Percentiles rank a stretch among this genome's conserved stretches.
Conservation (phyloP, 2,329 filamentous ascomycete species). For the Nothopassalora personata region DNA sequence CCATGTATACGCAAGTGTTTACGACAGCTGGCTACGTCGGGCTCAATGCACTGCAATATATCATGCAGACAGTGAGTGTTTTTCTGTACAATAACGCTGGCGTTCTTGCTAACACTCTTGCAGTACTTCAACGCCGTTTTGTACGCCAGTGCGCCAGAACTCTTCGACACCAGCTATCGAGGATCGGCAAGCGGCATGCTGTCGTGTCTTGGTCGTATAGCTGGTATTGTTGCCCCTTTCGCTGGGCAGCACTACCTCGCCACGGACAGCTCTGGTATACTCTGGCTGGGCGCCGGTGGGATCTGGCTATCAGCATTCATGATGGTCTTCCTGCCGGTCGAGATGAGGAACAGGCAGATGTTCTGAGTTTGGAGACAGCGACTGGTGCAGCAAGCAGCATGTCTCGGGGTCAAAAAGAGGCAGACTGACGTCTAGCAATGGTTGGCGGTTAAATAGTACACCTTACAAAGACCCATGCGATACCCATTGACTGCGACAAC, state of each 20-base stretch:
- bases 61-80: conserved; percentile 44
- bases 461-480: no score
- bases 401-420: no score
- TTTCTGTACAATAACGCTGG: no score
- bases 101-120: not conserved
- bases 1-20: conserved; percentile 44
- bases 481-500: no score
- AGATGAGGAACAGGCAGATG: conserved; percentile 16
- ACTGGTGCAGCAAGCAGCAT: no score
- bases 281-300: conserved; percentile 12
- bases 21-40: conserved; percentile 44
- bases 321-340: conserved; percentile 12
- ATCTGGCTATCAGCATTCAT: conserved; percentile 10
- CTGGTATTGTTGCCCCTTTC: conserved; percentile 13
- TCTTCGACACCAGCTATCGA: conserved; percentile 46
- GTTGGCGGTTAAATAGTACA: no score
- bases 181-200: conserved; percentile 47
- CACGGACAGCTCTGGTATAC: conserved; percentile 4
- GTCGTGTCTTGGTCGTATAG: conserved; percentile 11
- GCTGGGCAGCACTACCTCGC: conserved; percentile 9
- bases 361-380: not conserved
- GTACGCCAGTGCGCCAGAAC: conserved; percentile 50
- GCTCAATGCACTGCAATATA: conserved; percentile 49
- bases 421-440: no score
- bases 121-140: conserved; percentile 45